These are phyloP conservation scores for Fusarium incarnatum DNA, from an alignment of 2,329 filamentous ascomycete species.

Conservation along the genomic window DNA sequence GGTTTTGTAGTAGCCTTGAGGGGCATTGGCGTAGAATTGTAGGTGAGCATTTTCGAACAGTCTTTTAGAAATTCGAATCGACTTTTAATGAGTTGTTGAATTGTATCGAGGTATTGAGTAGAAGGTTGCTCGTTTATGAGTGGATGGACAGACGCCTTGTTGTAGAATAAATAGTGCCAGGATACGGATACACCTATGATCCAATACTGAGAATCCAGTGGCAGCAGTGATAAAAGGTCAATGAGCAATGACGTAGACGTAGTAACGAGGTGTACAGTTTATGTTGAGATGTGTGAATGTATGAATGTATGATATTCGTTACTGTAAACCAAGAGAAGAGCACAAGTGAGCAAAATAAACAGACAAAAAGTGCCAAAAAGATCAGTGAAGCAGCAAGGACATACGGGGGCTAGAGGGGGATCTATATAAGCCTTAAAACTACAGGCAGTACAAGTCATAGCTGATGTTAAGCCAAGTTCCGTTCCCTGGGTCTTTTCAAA, in stretches of 20 bases:
- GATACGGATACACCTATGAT: neutral
- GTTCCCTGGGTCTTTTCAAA: slow-evolving; percentile 1
- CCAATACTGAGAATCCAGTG: slow-evolving; percentile 1
- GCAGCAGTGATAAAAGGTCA: slow-evolving; percentile 22
- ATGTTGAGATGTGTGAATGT: neutral
- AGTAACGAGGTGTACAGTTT: slow-evolving; percentile 18
- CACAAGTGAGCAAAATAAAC: neutral
- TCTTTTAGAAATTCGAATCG: slow-evolving; percentile 10
- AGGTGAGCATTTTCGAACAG: slow-evolving; percentile 60
- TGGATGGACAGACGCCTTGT: neutral
- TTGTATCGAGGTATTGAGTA: neutral
- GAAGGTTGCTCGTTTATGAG: neutral
- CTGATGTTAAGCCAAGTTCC: slow-evolving; percentile 2
- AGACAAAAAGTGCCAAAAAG: slow-evolving; percentile 18
- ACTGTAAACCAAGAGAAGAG: slow-evolving; percentile 12
- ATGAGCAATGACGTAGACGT: slow-evolving; percentile 22
- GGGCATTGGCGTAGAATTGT: slow-evolving; percentile 59
- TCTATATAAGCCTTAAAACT: slow-evolving; percentile 44
- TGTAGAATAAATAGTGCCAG: neutral
- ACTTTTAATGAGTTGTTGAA: neutral
- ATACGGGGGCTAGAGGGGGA: slow-evolving; percentile 30
- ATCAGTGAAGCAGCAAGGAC: slow-evolving; percentile 21
- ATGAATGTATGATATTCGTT: neutral
- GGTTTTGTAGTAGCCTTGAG: slow-evolving; percentile 55
- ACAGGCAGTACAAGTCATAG: slow-evolving; percentile 39